Evolutionary conservation across 1,284 basidiomycete genomes (phyloP).

Genomic region (Phenoliferia sp.): DNA sequence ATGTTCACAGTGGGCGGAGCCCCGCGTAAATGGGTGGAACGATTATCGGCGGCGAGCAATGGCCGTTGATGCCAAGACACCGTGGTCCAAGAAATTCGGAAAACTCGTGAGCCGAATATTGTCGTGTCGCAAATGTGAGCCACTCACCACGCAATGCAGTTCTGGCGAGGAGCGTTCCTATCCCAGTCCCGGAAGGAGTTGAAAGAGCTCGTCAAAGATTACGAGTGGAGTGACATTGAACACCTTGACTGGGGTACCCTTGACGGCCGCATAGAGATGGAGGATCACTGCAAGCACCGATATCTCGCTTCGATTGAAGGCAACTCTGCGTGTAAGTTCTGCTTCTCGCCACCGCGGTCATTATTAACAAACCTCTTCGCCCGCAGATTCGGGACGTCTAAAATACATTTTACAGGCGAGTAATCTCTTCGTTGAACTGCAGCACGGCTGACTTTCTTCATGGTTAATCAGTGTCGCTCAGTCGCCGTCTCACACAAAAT

Average conservation of each 20-base stretch:
- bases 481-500: constrained; percentile 11
- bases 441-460: not conserved
- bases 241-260: constrained; percentile 3
- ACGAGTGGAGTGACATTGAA: constrained; percentile 2
- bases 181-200: constrained; percentile 1
- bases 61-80: not conserved
- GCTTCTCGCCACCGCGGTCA: not conserved
- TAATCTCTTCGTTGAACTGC: not conserved
- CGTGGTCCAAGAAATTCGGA: constrained; percentile 1
- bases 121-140: too few species aligned
- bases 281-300: constrained; percentile 10
- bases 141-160: not conserved
- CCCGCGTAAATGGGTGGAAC: not conserved
- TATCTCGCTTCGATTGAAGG: constrained; percentile 2
- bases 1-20: not conserved
- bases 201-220: not conserved
- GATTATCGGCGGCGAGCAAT: constrained; percentile 2
- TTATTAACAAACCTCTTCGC: not conserved
- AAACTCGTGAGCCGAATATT: constrained; percentile 8
- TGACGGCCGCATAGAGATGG: constrained; percentile 2
- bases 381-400: constrained; percentile 7
- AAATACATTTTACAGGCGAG: constrained; percentile 3
- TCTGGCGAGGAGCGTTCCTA: constrained; percentile 9
- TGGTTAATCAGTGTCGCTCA: constrained; percentile 5
- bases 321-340: not conserved